phyloP scores from a whole-genome alignment of 2,329 filamentous ascomycete species.

The Colletotrichum melonis region DNA sequence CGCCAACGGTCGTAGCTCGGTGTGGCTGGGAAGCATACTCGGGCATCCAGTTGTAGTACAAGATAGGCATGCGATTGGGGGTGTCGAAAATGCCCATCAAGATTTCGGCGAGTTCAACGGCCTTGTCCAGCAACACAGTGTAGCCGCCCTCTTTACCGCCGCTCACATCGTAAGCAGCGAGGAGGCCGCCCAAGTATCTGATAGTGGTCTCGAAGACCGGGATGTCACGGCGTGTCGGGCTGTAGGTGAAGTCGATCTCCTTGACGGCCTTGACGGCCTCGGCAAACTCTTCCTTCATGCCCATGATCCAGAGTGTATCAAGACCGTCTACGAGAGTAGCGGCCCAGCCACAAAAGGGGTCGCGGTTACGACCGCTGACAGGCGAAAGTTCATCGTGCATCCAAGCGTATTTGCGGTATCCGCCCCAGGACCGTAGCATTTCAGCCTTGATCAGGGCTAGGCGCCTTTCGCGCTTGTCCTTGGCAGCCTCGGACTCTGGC shows the following conservation, averaged over 20 bases:
- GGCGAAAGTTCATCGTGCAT: slow-evolving; percentile 88
- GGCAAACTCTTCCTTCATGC: slow-evolving; percentile 80
- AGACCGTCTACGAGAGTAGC: slow-evolving; percentile 86
- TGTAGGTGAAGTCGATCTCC: slow-evolving; percentile 86
- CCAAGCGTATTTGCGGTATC: slow-evolving; percentile 85
- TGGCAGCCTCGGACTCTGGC: slow-evolving; percentile 70
- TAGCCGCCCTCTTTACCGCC: slow-evolving; percentile 68
- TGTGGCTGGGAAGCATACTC: slow-evolving; percentile 71
- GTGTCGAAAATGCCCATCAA: slow-evolving; percentile 89
- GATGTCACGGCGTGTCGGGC: slow-evolving; percentile 70
- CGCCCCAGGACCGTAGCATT: slow-evolving; percentile 82
- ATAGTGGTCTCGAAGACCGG: slow-evolving; percentile 96
- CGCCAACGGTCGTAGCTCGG: slow-evolving; percentile 67
- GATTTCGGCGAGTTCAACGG: slow-evolving; percentile 82
- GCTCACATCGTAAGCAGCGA: slow-evolving; percentile 89
- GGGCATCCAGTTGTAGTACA: slow-evolving; percentile 84
- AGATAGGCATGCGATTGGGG: slow-evolving; percentile 90
- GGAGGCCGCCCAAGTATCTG: slow-evolving; percentile 86
- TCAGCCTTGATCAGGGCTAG: slow-evolving; percentile 77
- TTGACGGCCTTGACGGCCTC: slow-evolving; percentile 77
- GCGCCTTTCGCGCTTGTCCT: slow-evolving; percentile 72
- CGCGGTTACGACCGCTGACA: slow-evolving; percentile 72
- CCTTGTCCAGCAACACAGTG: slow-evolving; percentile 78
- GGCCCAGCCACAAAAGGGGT: slow-evolving; percentile 93
- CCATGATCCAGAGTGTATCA: slow-evolving; percentile 91